Percentiles rank a stretch among this genome's conserved stretches.
phyloP scores from a whole-genome alignment of 768 basidiomycete species.

The Lentinula guzmanii region DNA sequence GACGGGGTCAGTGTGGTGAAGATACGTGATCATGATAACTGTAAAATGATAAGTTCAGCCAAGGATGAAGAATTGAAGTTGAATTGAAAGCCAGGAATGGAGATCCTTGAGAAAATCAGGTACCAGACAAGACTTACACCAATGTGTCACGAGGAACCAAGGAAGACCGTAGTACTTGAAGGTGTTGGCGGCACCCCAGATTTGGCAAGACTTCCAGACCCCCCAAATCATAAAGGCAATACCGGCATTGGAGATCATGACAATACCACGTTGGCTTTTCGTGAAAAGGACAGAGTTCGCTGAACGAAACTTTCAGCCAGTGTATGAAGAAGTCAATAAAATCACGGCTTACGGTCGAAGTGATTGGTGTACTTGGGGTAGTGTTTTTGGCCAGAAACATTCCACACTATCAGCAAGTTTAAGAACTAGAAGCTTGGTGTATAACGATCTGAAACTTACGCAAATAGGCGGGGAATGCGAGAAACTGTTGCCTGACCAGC shows the following conservation, averaged over 20 bases:
- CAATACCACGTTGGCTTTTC: constrained; percentile 41
- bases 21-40: constrained; percentile 45
- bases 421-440: constrained; percentile 9
- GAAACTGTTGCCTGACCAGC: constrained; percentile 32
- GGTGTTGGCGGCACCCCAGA: constrained; percentile 33
- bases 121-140: constrained; percentile 33
- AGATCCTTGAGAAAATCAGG: background rate
- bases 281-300: constrained; percentile 55
- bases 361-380: constrained; percentile 65
- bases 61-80: background rate
- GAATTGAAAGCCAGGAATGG: background rate
- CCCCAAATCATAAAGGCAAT: constrained; percentile 40
- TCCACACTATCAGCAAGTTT: constrained; percentile 37
- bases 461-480: constrained; percentile 40
- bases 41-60: background rate
- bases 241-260: constrained; percentile 55
- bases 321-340: constrained; percentile 33
- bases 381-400: constrained; percentile 54
- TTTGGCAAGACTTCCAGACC: constrained; percentile 27
- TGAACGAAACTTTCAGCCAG: constrained; percentile 12
- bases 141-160: constrained; percentile 51
- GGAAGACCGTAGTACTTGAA: constrained; percentile 46
- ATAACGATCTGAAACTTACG: constrained; percentile 16
- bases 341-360: constrained; percentile 46
- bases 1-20: constrained; percentile 58